Percentiles rank a stretch among this genome's conserved stretches.
Evolutionary conservation across 495 filamentous ascomycete genomes (phyloP).

Genomic region (Clohesyomyces aquaticus): DNA sequence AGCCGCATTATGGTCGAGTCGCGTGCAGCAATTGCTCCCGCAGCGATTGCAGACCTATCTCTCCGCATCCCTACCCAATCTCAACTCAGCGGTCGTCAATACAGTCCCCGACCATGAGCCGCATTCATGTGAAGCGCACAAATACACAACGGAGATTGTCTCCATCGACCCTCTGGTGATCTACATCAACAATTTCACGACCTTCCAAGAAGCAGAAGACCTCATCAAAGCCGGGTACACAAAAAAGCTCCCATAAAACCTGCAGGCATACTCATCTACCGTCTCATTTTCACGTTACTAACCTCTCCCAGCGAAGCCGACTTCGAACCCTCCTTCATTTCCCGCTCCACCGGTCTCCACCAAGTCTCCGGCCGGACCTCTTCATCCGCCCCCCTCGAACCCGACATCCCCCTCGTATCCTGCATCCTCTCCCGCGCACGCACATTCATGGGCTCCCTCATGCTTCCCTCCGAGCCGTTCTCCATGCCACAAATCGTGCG

Average conservation of each 20-base stretch:
- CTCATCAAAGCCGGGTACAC: conserved; percentile 52
- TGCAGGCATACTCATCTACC: no score
- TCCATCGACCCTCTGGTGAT: conserved; percentile 59
- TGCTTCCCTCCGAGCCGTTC: conserved; percentile 56
- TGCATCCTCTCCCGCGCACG: conserved; percentile 38
- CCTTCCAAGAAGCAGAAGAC: conserved; percentile 44
- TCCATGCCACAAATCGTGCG: conserved; percentile 53
- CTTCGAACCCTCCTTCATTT: conserved; percentile 30
- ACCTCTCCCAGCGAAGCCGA: conserved; percentile 9
- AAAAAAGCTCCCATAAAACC: not conserved
- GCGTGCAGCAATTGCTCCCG: conserved; percentile 11
- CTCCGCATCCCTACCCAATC: not conserved
- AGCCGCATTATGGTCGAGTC: conserved; percentile 3
- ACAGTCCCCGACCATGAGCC: not conserved
- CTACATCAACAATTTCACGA: conserved; percentile 55
- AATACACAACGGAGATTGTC: conserved; percentile 56
- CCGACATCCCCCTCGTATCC: conserved; percentile 14
- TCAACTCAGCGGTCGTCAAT: not conserved
- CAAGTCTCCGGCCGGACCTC: conserved; percentile 31
- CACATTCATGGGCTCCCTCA: conserved; percentile 46
- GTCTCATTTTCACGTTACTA: not conserved
- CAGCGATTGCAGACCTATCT: conserved; percentile 14
- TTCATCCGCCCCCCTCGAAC: conserved; percentile 27
- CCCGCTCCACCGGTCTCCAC: conserved; percentile 7
- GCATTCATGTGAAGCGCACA: conserved; percentile 21